These are phyloP conservation scores for Euphorbia peplus DNA, from an alignment of 345 rosid genomes.

Conservation along the genomic window DNA sequence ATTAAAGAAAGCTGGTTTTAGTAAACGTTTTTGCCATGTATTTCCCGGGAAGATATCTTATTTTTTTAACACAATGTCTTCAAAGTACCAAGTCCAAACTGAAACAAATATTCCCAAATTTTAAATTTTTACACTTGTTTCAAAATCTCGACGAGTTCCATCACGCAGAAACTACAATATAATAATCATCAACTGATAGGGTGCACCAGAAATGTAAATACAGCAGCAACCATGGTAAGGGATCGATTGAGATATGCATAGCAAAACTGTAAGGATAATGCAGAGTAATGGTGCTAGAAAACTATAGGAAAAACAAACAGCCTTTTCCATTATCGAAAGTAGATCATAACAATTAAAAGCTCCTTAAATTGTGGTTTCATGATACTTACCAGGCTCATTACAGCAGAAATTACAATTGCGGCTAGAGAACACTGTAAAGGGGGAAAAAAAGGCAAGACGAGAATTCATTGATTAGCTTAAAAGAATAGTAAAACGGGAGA, in stretches of 20 bases:
- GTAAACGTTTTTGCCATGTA: too few relatives aligned
- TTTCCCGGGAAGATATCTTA: neutral
- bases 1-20: neutral
- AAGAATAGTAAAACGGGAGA: neutral
- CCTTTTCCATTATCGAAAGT: neutral
- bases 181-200: too few relatives aligned
- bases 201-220: neutral
- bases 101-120: neutral
- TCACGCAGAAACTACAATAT: neutral
- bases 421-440: constrained; percentile 88
- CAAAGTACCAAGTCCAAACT: neutral
- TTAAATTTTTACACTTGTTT: neutral
- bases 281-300: neutral
- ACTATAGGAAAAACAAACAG: neutral
- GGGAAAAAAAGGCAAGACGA: constrained; percentile 20
- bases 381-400: constrained; percentile 79
- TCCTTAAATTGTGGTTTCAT: constrained; percentile 1
- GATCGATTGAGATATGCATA: neutral
- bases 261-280: neutral
- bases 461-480: constrained; percentile 11
- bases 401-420: constrained; percentile 93
- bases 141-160: constrained; percentile 4
- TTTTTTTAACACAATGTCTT: neutral
- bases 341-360: neutral
- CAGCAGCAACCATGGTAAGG: neutral